phyloP scores from a whole-genome alignment of 345 rosid species.

The Linum usitatissimum region DNA sequence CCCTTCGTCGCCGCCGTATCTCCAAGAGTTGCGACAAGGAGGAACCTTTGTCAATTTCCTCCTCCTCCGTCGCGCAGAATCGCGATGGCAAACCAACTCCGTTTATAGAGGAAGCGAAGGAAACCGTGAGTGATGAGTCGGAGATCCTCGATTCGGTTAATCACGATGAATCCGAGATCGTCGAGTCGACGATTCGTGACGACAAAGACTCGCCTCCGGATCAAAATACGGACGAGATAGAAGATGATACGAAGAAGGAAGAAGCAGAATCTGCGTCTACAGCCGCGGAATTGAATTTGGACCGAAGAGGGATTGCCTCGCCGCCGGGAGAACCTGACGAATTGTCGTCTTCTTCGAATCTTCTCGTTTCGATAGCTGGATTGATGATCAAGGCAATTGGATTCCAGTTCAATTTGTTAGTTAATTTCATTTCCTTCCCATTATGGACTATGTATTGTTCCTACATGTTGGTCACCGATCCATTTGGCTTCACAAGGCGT shows the following conservation, averaged over 20 bases:
- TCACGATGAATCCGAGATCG: neutral
- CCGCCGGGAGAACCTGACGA: conserved; percentile 20
- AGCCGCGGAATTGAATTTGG: neutral
- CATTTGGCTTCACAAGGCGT: conserved; percentile 38
- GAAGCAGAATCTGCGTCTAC: neutral
- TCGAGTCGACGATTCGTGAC: conserved; percentile 10
- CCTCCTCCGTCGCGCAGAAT: neutral
- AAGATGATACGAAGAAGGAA: neutral
- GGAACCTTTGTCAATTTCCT: conserved; percentile 10
- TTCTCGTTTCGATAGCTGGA: conserved; percentile 31
- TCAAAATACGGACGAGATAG: too few relatives aligned
- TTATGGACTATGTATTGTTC: conserved; percentile 27
- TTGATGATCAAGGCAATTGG: conserved; percentile 55
- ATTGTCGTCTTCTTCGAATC: conserved; percentile 16
- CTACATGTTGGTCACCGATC: conserved; percentile 39
- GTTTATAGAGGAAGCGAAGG: conserved; percentile 20
- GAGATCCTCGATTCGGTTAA: conserved; percentile 13
- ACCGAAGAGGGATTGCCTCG: neutral
- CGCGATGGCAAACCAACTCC: neutral
- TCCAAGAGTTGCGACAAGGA: conserved; percentile 4
- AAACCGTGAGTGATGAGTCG: conserved; percentile 18
- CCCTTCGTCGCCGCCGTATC: conserved; percentile 10
- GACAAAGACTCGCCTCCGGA: neutral
- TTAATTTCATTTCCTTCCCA: conserved; percentile 39
- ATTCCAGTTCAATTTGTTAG: conserved; percentile 44